phyloP scores from a whole-genome alignment of 2,329 filamentous ascomycete species.

The Huntiella decipiens region DNA sequence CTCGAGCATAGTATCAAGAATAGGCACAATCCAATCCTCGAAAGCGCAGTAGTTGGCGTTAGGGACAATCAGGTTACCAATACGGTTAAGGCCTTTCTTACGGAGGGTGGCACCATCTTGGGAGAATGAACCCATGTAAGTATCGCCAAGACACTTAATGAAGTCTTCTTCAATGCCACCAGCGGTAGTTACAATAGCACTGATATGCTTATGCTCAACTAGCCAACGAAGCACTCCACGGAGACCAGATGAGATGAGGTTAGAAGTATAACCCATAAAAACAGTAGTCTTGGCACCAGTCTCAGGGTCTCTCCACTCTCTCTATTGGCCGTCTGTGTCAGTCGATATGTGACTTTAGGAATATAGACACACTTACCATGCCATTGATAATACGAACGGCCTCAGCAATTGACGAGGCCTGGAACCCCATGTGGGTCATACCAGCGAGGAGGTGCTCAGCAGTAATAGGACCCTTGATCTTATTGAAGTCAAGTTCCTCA shows the following conservation, averaged over 20 bases:
- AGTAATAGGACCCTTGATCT: conserved; percentile 58
- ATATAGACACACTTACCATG: conserved; percentile 46
- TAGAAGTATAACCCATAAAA: conserved; percentile 93
- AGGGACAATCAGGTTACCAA: conserved; percentile 86
- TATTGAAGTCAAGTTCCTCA: conserved; percentile 81
- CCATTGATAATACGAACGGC: conserved; percentile 84
- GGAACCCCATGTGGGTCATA: conserved; percentile 71
- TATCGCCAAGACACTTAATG: conserved; percentile 92
- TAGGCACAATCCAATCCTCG: conserved; percentile 92
- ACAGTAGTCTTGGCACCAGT: conserved; percentile 70
- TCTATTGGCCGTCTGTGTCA: conserved; percentile 21
- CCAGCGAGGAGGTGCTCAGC: conserved; percentile 66
- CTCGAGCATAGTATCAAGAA: conserved; percentile 81
- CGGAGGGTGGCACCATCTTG: conserved; percentile 61
- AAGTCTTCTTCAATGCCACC: conserved; percentile 94
- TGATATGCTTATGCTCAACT: conserved; percentile 81
- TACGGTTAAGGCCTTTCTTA: conserved; percentile 75
- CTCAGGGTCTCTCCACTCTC: conserved; percentile 64
- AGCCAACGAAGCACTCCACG: conserved; percentile 83
- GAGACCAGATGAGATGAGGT: conserved; percentile 89
- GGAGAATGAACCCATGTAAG: conserved; percentile 76
- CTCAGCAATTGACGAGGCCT: conserved; percentile 55
- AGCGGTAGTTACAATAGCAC: conserved; percentile 83
- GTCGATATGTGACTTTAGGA: not conserved
- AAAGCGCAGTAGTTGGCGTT: conserved; percentile 93